Percentiles rank a stretch among this genome's conserved stretches.
Conservation (phyloP, 257 asterid genomes). For the Nicotiana undulata region DNA sequence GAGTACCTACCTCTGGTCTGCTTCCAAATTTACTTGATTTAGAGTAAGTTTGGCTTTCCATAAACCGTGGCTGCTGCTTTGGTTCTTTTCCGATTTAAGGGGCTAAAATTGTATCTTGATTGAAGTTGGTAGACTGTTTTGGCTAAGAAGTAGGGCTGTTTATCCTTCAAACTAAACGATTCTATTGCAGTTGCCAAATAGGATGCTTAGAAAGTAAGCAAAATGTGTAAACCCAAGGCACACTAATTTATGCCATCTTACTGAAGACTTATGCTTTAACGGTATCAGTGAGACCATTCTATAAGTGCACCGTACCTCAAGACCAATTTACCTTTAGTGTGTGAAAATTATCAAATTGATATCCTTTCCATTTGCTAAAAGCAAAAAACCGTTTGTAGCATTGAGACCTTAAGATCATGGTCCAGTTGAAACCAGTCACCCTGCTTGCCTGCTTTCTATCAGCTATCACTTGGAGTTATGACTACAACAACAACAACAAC, state of each 20-base stretch:
- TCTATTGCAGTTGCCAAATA: neutral
- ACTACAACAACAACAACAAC: too few relatives aligned
- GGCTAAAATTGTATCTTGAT: neutral
- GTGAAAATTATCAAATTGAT: neutral
- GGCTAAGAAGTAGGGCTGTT: neutral
- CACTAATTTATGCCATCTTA: neutral
- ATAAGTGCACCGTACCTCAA: neutral
- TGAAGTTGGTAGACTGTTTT: neutral
- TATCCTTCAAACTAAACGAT: neutral
- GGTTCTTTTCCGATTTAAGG: neutral
- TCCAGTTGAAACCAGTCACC: neutral
- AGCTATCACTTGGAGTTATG: neutral
- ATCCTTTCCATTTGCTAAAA: neutral
- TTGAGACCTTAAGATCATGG: neutral
- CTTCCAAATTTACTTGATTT: neutral
- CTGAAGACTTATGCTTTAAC: neutral
- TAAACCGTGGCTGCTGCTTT: neutral
- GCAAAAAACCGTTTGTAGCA: neutral
- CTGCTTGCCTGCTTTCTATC: neutral
- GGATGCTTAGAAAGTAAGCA: neutral
- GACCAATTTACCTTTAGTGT: neutral
- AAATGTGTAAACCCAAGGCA: neutral
- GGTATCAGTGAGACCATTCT: neutral
- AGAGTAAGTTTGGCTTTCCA: neutral
- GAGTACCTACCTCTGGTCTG: neutral